Base-by-base conservation (phyloP, 768 basidiomycete species). In the Hygrocybe punicea region DNA sequence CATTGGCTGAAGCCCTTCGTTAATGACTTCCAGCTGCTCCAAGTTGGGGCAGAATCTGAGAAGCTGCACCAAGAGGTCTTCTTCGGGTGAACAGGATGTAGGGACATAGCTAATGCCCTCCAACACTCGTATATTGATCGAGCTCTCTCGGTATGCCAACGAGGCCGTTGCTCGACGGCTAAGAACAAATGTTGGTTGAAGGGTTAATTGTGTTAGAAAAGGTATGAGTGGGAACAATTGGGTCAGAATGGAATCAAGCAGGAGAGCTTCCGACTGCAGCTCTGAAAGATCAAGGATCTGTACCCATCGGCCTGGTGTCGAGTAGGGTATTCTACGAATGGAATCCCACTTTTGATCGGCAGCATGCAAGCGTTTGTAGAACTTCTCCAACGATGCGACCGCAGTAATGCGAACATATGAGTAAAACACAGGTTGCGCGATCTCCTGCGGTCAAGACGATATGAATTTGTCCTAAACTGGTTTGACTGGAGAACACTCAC, bases 301-400 rank as follows among this genome's bases (percentile, higher is more conserved):
- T 1, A 96, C 84, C 88, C 91, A 95, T 66, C 93, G 80, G 25
- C 93, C 93, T 1, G 93, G 93, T 0, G 87, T 81, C 4, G 92
- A 94, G 64, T 87, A 89, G 0, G 90, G 90, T 61, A 90, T 92
- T 50, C 93, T 81, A 51, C 90, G 83, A 56, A 96, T 84, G 44
- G 91, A 89, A 64, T 93, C 91, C 93, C 93, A 96, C 65, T 80
- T 81, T 62, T 82, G 78, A 59, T 96, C 93, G 6, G 86, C 85
- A 29, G 67, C 63, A 57, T 78, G 73, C 1, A 95, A 78, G 21
- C 74, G 76, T n/a, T 72, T 58, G n/a, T 80, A 74, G 62, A 93
- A 86, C 58, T 75, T 78, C 55, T 81, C 77, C 40, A 93, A 74
- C 5, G 76, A 66, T 11, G 66, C 54, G 10, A 82, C 62, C 17